phyloP scores from a whole-genome alignment of 2,329 filamentous ascomycete species.

The Scedosporium dehoogii region DNA sequence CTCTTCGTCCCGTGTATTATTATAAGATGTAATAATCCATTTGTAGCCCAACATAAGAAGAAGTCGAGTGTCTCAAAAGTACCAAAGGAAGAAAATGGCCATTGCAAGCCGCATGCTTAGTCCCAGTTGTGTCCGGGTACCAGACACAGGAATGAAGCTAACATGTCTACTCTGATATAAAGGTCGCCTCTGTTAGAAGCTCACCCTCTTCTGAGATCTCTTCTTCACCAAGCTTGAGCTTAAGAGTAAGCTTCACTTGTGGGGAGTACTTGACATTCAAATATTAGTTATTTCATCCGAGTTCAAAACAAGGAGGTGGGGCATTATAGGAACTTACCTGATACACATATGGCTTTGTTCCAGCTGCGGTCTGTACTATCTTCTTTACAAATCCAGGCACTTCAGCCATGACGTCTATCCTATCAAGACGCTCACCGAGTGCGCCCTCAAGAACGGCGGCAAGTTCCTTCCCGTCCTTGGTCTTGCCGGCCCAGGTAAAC shows the following conservation, averaged over 20 bases:
- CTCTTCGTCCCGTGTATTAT: background rate
- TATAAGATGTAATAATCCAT: too few relatives aligned
- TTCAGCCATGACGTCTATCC: slow-evolving; percentile 90
- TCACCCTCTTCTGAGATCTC: slow-evolving; percentile 68
- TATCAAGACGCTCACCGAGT: slow-evolving; percentile 61
- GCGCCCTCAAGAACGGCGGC: slow-evolving; percentile 59
- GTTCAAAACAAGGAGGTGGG: background rate
- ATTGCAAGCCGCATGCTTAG: background rate
- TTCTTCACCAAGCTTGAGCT: slow-evolving; percentile 75
- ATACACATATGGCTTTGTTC: slow-evolving; percentile 96
- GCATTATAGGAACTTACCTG: slow-evolving; percentile 48
- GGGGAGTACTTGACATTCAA: slow-evolving; percentile 53
- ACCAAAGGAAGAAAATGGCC: background rate
- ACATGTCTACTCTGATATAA: slow-evolving; percentile 59
- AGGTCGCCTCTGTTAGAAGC: slow-evolving; percentile 87
- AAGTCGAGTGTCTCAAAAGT: background rate
- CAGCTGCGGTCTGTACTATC: slow-evolving; percentile 78
- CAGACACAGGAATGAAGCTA: background rate
- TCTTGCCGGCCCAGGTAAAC: slow-evolving; percentile 70
- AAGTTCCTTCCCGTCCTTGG: slow-evolving; percentile 64
- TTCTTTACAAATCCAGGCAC: slow-evolving; percentile 93
- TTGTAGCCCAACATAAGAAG: too few relatives aligned
- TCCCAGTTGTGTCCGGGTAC: background rate
- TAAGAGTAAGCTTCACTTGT: slow-evolving; percentile 54
- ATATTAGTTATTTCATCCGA: slow-evolving; percentile 13